A percentile compares a stretch with the other conserved stretches of the same genome.
phyloP scores from a whole-genome alignment of 108 stramenopile species.

The Thalassiosira profunda region DNA sequence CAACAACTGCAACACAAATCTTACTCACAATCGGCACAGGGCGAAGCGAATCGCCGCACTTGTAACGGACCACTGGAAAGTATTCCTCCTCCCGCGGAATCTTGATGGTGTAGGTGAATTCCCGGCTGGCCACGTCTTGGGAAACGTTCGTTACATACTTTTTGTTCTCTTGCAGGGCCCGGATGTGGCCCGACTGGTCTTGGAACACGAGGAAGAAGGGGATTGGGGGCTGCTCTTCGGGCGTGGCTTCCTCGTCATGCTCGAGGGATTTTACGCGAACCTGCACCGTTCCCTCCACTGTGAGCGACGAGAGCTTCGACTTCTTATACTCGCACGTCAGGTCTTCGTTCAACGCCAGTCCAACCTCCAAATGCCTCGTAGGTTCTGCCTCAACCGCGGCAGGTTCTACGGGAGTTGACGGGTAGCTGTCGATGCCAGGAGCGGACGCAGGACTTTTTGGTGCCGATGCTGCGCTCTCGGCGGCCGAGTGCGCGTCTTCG shows the following conservation, averaged over 20 bases:
- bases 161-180: slow-evolving; percentile 78
- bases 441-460: no score
- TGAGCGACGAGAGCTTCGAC: slow-evolving; percentile 75
- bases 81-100: slow-evolving; percentile 79
- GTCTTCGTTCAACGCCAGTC: slow-evolving; percentile 86
- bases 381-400: slow-evolving; percentile 3
- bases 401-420: background rate
- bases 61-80: slow-evolving; percentile 85
- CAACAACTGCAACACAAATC: background rate
- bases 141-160: slow-evolving; percentile 62
- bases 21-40: slow-evolving; percentile 89
- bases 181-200: slow-evolving; percentile 76
- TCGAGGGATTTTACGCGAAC: slow-evolving; percentile 37
- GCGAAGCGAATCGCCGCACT: slow-evolving; percentile 71
- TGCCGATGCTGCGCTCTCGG: no score
- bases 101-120: slow-evolving; percentile 58
- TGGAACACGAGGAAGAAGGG: slow-evolving; percentile 73
- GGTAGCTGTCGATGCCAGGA: background rate
- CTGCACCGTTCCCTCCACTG: slow-evolving; percentile 85
- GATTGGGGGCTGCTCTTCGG: slow-evolving; percentile 8
- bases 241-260: slow-evolving; percentile 12
- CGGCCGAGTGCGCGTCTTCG: no score
- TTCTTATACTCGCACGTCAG: slow-evolving; percentile 84
- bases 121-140: slow-evolving; percentile 33
- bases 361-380: slow-evolving; percentile 25